Conservation (phyloP, 1,139 yeast species). For the Pichia sp. region DNA sequence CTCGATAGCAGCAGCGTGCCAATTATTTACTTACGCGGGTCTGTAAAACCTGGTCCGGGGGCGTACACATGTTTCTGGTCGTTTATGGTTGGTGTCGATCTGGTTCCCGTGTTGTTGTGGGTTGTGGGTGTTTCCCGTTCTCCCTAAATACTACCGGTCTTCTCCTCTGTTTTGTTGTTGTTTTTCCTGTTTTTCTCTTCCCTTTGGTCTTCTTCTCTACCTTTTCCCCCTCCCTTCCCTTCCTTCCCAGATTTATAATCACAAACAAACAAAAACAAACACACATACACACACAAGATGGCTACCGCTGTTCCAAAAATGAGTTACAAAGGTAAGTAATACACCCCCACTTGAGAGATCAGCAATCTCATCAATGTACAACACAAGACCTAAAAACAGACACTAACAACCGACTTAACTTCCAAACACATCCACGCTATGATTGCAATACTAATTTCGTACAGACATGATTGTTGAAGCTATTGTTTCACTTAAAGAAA, state of each 20-base stretch:
- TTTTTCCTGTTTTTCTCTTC: not conserved
- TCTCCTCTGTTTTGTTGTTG: no score
- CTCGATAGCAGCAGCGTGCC: no score
- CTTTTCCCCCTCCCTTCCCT: no score
- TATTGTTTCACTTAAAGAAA: conserved; percentile 66
- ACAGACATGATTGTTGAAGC: conserved; percentile 79
- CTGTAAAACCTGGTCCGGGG: not conserved
- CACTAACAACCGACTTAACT: no score
- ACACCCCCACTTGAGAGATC: no score
- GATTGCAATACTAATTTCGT: conserved; percentile 1
- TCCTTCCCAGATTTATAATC: no score
- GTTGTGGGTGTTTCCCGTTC: no score
- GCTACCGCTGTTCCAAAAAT: conserved; percentile 37
- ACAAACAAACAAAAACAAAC: not conserved
- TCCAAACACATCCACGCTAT: no score
- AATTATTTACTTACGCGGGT: not conserved
- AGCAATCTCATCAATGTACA: no score
- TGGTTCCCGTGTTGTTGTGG: not conserved
- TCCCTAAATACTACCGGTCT: no score
- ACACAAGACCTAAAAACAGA: no score
- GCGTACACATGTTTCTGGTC: not conserved
- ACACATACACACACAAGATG: conserved; percentile 16
- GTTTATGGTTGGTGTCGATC: not conserved
- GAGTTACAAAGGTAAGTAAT: conserved; percentile 52
- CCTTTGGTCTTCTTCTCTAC: not conserved